Evolutionary conservation across 371 early-diverging fungal genomes (phyloP).

Genomic region (Apophysomyces elegans): DNA sequence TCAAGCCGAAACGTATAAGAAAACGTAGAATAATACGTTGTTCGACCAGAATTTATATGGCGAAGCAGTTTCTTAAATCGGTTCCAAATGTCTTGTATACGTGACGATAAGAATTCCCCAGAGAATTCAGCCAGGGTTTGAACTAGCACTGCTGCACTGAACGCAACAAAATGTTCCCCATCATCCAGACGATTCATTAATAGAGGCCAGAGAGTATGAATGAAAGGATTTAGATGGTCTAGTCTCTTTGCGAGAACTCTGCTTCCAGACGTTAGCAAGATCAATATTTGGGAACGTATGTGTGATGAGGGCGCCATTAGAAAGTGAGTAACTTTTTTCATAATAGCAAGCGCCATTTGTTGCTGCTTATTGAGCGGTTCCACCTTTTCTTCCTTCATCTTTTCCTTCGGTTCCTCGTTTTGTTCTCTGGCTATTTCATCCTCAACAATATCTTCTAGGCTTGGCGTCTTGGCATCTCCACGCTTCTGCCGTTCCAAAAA

Average conservation of each 20-base stretch:
- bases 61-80: slow-evolving; percentile 35
- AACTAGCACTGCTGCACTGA: slow-evolving; percentile 48
- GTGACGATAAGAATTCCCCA: slow-evolving; percentile 53
- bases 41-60: slow-evolving; percentile 17
- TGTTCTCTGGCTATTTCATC: slow-evolving; percentile 16
- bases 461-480: slow-evolving; percentile 26
- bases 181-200: slow-evolving; percentile 55
- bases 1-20: slow-evolving; percentile 43
- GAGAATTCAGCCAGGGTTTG: slow-evolving; percentile 36
- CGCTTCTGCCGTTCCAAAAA: slow-evolving; percentile 44
- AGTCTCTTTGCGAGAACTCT: slow-evolving; percentile 35
- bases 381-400: slow-evolving; percentile 6
- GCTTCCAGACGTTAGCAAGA: slow-evolving; percentile 40
- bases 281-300: slow-evolving; percentile 51
- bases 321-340: slow-evolving; percentile 53
- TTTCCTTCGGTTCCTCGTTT: slow-evolving; percentile 16
- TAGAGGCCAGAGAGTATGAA: slow-evolving; percentile 61
- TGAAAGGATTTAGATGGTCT: slow-evolving; percentile 47
- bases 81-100: slow-evolving; percentile 58
- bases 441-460: slow-evolving; percentile 27
- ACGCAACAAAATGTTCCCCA: slow-evolving; percentile 51
- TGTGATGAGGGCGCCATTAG: slow-evolving; percentile 55
- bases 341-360: slow-evolving; percentile 44
- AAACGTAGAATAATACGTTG: slow-evolving; percentile 35
- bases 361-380: slow-evolving; percentile 35